Evolutionary conservation across 2,329 filamentous ascomycete genomes (phyloP).

Genomic region (Pyricularia sp.): DNA sequence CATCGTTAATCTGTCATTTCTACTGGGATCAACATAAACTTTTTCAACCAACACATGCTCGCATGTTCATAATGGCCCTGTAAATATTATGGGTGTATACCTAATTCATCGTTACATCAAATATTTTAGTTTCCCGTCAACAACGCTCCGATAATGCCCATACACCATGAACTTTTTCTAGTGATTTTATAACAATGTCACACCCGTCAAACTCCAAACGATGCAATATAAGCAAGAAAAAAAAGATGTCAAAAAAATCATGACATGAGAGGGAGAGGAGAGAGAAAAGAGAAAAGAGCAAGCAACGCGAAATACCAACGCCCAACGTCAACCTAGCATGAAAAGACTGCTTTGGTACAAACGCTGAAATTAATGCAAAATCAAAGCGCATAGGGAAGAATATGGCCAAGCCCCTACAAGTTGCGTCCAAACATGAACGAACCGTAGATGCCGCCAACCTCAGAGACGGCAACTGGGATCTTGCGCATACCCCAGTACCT

Average conservation of each 20-base stretch:
- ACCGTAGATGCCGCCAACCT: constrained; percentile 92
- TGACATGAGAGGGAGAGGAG: constrained; percentile 5
- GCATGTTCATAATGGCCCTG: not conserved
- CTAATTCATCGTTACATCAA: not conserved
- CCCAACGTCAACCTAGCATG: not conserved
- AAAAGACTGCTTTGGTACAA: not conserved
- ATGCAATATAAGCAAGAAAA: constrained; percentile 6
- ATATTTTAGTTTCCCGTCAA: not conserved
- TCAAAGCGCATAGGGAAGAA: not conserved
- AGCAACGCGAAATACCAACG: constrained; percentile 1
- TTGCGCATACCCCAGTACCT: constrained; percentile 82
- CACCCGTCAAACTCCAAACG: constrained; percentile 2
- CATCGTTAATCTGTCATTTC: no score
- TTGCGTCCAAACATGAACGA: constrained; percentile 55
- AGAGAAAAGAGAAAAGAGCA: constrained; percentile 6
- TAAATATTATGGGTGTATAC: not conserved
- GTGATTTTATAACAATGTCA: not conserved
- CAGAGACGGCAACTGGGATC: constrained; percentile 81
- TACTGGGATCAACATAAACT: not conserved
- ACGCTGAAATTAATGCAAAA: not conserved
- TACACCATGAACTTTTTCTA: not conserved
- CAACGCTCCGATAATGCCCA: not conserved
- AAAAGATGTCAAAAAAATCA: not conserved
- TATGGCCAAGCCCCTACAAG: constrained; percentile 26
- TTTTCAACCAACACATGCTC: not conserved